Conservation (phyloP, 1,284 basidiomycete species). For the Cutaneotrichosporon curvatum region DNA sequence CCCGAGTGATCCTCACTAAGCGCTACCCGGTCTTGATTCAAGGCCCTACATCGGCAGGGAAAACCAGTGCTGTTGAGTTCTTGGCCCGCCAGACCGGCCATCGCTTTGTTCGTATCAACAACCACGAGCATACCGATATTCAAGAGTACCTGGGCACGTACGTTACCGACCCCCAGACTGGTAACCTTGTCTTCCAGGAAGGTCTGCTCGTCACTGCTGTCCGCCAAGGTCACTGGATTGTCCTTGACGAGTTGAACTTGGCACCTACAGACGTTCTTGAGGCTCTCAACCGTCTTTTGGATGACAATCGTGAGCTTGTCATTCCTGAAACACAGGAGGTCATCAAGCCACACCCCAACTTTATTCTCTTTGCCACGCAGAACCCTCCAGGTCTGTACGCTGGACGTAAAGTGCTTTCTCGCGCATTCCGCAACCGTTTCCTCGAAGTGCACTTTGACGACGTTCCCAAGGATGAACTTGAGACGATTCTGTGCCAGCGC, state of each 20-base stretch:
- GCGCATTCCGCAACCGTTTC: constrained; percentile 98
- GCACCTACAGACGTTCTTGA: constrained; percentile 98
- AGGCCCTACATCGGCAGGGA: constrained; percentile 95
- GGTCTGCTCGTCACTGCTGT: constrained; percentile 89
- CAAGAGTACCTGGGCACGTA: constrained; percentile 99
- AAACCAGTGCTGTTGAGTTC: constrained; percentile 96
- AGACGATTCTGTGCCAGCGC: constrained; percentile 82
- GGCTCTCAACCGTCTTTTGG: constrained; percentile 89
- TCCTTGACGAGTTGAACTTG: constrained; percentile 94
- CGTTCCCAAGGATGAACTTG: constrained; percentile 87
- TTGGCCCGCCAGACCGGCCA: constrained; percentile 90
- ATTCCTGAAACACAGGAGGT: constrained; percentile 97
- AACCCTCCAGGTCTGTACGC: constrained; percentile 98
- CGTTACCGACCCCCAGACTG: constrained; percentile 82
- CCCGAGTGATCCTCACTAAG: constrained; percentile 80
- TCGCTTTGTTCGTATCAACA: constrained; percentile 96
- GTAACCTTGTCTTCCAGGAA: constrained; percentile 89
- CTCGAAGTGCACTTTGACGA: constrained; percentile 97
- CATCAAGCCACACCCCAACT: constrained; percentile 85
- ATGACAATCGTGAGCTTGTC: constrained; percentile 94
- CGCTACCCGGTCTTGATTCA: constrained; percentile 94
- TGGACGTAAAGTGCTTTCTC: constrained; percentile 87
- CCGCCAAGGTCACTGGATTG: constrained; percentile 92
- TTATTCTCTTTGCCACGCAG: constrained; percentile 98
- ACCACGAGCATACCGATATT: constrained; percentile 98